These are phyloP conservation scores for Colletotrichum somersetense DNA, from an alignment of 2,329 filamentous ascomycete genomes.

Conservation along the genomic window DNA sequence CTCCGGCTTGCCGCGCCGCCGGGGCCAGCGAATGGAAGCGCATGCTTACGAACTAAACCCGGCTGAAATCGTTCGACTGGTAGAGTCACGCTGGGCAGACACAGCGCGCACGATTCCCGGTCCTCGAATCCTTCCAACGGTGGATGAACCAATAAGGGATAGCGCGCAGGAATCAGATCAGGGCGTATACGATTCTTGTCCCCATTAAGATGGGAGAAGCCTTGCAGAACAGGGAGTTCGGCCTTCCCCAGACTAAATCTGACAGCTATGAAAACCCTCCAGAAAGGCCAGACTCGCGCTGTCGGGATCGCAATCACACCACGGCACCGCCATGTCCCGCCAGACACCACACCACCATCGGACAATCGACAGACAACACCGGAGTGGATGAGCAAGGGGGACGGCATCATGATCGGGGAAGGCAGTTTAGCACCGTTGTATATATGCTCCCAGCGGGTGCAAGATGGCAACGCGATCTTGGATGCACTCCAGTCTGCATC, in stretches of 20 bases:
- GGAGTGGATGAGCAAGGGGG: neutral
- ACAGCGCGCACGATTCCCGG: slow-evolving; percentile 12
- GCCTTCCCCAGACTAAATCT: neutral
- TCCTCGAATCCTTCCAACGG: slow-evolving; percentile 14
- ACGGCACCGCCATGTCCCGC: slow-evolving; percentile 32
- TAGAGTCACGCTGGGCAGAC: slow-evolving; percentile 26
- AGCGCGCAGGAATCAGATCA: slow-evolving; percentile 1
- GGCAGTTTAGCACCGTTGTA: slow-evolving; percentile 19
- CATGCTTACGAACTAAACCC: slow-evolving; percentile 26
- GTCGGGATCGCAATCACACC: slow-evolving; percentile 38
- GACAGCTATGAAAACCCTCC: slow-evolving; percentile 7
- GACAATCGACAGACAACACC: slow-evolving; percentile 34
- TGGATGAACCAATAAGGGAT: slow-evolving; percentile 16
- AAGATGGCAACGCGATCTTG: slow-evolving; percentile 6
- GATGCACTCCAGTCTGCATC: slow-evolving; percentile 37
- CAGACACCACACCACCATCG: slow-evolving; percentile 38
- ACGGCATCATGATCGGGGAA: slow-evolving; percentile 35
- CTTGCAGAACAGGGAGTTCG: slow-evolving; percentile 23
- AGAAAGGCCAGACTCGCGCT: slow-evolving; percentile 25
- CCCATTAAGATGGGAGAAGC: slow-evolving; percentile 17
- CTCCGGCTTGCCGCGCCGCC: slow-evolving; percentile 23
- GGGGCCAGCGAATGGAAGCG: slow-evolving; percentile 2
- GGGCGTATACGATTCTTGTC: slow-evolving; percentile 5
- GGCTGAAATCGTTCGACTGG: slow-evolving; percentile 32
- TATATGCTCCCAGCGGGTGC: slow-evolving; percentile 22